Conservation (phyloP, 495 filamentous ascomycete genomes). For the Massariosphaeria phaeospora region DNA sequence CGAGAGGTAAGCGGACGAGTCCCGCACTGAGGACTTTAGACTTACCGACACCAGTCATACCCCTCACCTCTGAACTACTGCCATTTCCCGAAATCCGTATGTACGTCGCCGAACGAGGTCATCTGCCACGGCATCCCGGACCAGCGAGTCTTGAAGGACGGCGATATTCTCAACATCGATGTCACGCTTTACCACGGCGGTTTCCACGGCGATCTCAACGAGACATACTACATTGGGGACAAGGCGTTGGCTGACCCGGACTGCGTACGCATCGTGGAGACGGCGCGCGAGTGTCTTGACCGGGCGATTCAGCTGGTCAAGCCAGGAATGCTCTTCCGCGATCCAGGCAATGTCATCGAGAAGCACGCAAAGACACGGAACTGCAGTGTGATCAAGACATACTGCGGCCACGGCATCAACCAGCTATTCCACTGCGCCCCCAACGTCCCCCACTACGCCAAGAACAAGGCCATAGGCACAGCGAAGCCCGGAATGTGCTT, state of each 20-base stretch:
- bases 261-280: slow-evolving; percentile 42
- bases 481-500: slow-evolving; percentile 45
- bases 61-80: slow-evolving; percentile 95
- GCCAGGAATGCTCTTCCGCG: slow-evolving; percentile 43
- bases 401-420: slow-evolving; percentile 45
- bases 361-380: slow-evolving; percentile 39
- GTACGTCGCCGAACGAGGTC: slow-evolving; percentile 91
- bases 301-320: slow-evolving; percentile 44
- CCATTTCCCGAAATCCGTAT: slow-evolving; percentile 96
- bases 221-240: slow-evolving; percentile 44
- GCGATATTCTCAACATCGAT: slow-evolving; percentile 46
- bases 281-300: slow-evolving; percentile 40
- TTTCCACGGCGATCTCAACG: slow-evolving; percentile 45
- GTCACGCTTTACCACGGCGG: slow-evolving; percentile 44
- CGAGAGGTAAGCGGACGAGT: slow-evolving; percentile 65
- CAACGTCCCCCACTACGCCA: slow-evolving; percentile 46
- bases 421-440: slow-evolving; percentile 43
- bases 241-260: slow-evolving; percentile 40
- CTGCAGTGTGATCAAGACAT: slow-evolving; percentile 43
- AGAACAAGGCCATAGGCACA: slow-evolving; percentile 44
- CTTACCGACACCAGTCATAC: slow-evolving; percentile 61
- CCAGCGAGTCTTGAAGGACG: slow-evolving; percentile 40
- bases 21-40: neutral
- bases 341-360: slow-evolving; percentile 43
- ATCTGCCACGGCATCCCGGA: slow-evolving; percentile 56